Conservation (phyloP, 129 eudicot species). For the Erigeron canadensis region DNA sequence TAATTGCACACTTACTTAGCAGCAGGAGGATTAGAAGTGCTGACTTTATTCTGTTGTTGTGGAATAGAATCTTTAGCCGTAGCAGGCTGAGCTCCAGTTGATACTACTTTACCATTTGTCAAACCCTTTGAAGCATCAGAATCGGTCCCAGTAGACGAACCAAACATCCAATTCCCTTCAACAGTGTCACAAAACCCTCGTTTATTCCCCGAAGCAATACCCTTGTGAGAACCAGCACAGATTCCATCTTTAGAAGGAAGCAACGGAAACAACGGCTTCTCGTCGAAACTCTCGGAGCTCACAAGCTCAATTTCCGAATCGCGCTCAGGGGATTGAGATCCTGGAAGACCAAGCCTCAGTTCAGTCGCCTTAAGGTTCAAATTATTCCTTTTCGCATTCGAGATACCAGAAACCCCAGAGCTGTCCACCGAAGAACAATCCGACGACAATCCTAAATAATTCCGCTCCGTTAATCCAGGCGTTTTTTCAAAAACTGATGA, state of each 20-base stretch:
- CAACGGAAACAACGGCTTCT: slow-evolving; percentile 68
- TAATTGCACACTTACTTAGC: slow-evolving; percentile 58
- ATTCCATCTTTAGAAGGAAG: slow-evolving; percentile 67
- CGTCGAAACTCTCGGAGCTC: slow-evolving; percentile 54
- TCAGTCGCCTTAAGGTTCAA: slow-evolving; percentile 81
- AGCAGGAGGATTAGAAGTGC: slow-evolving; percentile 66
- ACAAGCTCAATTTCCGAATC: slow-evolving; percentile 36
- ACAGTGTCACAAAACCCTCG: slow-evolving; percentile 77
- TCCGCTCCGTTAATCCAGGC: slow-evolving; percentile 53
- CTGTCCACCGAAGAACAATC: slow-evolving; percentile 84
- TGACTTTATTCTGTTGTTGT: slow-evolving; percentile 43
- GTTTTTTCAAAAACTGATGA: slow-evolving; percentile 39
- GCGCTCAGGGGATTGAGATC: slow-evolving; percentile 72
- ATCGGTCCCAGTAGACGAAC: slow-evolving; percentile 39
- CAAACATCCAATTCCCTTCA: slow-evolving; percentile 61
- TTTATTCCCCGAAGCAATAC: slow-evolving; percentile 71
- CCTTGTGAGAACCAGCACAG: slow-evolving; percentile 46
- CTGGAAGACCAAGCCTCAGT: slow-evolving; percentile 80
- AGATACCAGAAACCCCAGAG: slow-evolving; percentile 41
- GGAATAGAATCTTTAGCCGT: slow-evolving; percentile 46
- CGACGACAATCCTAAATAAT: slow-evolving; percentile 78
- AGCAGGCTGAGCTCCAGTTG: slow-evolving; percentile 46
- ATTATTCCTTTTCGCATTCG: slow-evolving; percentile 48
- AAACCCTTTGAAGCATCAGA: slow-evolving; percentile 49
- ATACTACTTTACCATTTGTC: slow-evolving; percentile 39